Percentiles rank a stretch among this genome's conserved stretches.
Evolutionary conservation across 495 filamentous ascomycete species (phyloP).

Genomic region (Xylaria sp.): DNA sequence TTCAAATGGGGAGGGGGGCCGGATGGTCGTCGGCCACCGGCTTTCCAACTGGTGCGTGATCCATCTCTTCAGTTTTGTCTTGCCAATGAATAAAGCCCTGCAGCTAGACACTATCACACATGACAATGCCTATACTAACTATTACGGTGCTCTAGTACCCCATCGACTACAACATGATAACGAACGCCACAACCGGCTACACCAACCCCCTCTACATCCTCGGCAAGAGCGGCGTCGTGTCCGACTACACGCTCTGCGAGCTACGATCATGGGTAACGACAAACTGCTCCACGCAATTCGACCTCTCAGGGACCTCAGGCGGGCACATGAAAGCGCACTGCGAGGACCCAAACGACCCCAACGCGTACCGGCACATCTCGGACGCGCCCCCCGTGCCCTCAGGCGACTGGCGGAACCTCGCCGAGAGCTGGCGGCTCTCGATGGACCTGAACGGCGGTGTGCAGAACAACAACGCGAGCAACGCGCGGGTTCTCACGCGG

Average conservation of each 20-base stretch:
- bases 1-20: constrained; percentile 64
- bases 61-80: neutral
- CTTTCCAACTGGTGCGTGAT: constrained; percentile 63
- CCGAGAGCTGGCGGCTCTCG: constrained; percentile 60
- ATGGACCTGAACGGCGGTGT: constrained; percentile 68
- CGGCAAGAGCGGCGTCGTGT: constrained; percentile 51
- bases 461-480: constrained; percentile 63
- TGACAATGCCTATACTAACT: neutral
- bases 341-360: constrained; percentile 56
- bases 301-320: constrained; percentile 62
- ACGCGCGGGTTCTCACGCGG: constrained; percentile 68
- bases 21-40: constrained; percentile 60
- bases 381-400: constrained; percentile 36
- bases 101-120: neutral
- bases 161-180: constrained; percentile 66
- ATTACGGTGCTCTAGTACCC: constrained; percentile 50
- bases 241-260: constrained; percentile 67
- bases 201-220: constrained; percentile 68
- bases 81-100: neutral
- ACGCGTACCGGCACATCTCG: constrained; percentile 58
- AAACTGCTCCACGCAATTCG: constrained; percentile 68
- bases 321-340: constrained; percentile 62
- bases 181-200: constrained; percentile 54
- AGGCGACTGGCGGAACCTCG: constrained; percentile 67
- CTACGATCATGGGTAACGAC: constrained; percentile 64